Base-by-base conservation (phyloP, 768 basidiomycete genomes). In the Harrya chromipes region DNA sequence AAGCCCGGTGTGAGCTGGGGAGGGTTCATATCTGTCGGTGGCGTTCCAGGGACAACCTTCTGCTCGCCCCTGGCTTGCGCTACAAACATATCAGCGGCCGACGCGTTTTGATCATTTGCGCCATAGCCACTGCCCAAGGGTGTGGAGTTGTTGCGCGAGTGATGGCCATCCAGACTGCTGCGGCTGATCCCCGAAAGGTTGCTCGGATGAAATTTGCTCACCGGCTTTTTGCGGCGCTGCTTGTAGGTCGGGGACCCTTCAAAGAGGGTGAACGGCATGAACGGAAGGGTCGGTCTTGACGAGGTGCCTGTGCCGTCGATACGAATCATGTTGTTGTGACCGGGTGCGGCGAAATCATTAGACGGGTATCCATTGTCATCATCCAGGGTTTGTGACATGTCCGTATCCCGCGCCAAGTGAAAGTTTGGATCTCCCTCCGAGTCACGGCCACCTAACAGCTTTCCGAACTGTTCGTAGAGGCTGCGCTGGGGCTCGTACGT, bases 231-330 rank as follows among this genome's bases (percentile, higher is more conserved):
- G 56, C 87, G 79, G 23, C 94, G 78, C 61, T 89, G 86, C 70
- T 97, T 97, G 75, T 97, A 97, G 4, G 82, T 80, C 5, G 91
- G 86, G 53, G 82, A 85, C 13, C 92, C 92, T 65, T 90, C 87
- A 45, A 91, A 85, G 40, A 91, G 71, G n/a, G 85, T 81, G 63
- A 87, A 78, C 23, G 75, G 77, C 65, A 85, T 80, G 69, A 86
- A 80, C 14, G 81, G 71, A 34, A 60, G 45, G 31, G 47, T 46
- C 12, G 60, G 26, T 24, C 53, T 55, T 4, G 65, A 53, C 11
- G 61, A 20, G 34, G 53, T 4, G 9, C 42, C 58, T n/a, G 56
- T 50, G 36, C 52, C 55, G 6, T 70, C 67, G 57, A 67, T 59
- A 46, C 57, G 68, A 31, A 61, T 55, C 35, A 54, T 45, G 40